Percentiles rank a stretch among this genome's conserved stretches.
phyloP scores from a whole-genome alignment of 441 rosid genomes.

The Erodium texanum region DNA sequence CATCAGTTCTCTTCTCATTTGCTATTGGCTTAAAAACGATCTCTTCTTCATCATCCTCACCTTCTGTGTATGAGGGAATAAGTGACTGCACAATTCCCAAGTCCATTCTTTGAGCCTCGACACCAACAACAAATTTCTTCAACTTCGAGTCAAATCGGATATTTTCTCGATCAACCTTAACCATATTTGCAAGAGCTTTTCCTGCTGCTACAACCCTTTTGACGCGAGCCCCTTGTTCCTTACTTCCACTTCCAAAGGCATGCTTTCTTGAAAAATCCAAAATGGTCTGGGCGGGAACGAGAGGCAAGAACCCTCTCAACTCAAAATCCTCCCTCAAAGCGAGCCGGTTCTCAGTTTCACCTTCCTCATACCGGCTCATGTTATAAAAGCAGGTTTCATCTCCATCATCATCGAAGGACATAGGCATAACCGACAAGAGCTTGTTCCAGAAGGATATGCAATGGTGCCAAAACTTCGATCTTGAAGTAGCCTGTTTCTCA shows the following conservation, averaged over 20 bases:
- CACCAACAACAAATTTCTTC: conserved; percentile 69
- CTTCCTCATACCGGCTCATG: conserved; percentile 87
- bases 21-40: conserved; percentile 84
- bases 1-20: conserved; percentile 49
- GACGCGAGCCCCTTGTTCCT: conserved; percentile 56
- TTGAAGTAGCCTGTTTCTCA: conserved; percentile 49
- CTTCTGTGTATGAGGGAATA: conserved; percentile 33
- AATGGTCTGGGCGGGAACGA: conserved; percentile 75
- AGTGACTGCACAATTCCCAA: conserved; percentile 29
- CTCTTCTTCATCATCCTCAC: conserved; percentile 85
- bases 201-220: conserved; percentile 84
- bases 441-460: conserved; percentile 61
- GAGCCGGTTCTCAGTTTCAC: conserved; percentile 72
- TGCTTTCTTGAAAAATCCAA: conserved; percentile 77
- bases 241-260: conserved; percentile 46
- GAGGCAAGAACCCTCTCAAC: conserved; percentile 76
- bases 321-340: conserved; percentile 93
- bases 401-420: conserved; percentile 49
- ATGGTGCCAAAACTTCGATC: conserved; percentile 59
- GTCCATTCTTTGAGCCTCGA: conserved; percentile 30
- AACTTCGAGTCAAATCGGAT: conserved; percentile 59
- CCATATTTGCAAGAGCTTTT: conserved; percentile 54
- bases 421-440: conserved; percentile 38
- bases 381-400: conserved; percentile 75
- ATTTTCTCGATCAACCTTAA: conserved; percentile 48